phyloP scores from a whole-genome alignment of 495 filamentous ascomycete species.

The Aspergillus nanangensis region DNA sequence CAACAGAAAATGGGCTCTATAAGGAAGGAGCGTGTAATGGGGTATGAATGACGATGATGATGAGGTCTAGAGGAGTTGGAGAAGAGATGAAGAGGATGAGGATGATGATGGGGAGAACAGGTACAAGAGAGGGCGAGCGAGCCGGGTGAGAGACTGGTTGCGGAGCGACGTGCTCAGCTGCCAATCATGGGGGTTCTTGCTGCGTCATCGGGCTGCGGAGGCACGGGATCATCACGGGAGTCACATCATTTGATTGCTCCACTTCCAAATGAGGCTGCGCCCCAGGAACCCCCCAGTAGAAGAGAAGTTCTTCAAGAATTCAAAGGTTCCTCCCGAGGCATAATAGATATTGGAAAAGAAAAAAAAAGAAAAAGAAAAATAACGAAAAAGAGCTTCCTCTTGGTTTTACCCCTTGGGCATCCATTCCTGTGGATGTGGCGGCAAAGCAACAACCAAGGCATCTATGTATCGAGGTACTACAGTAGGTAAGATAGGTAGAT shows the following conservation, averaged over 20 bases:
- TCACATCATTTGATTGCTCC: constrained; percentile 9
- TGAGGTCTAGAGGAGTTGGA: constrained; percentile 12
- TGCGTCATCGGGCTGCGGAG: constrained; percentile 21
- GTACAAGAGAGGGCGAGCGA: constrained; percentile 11
- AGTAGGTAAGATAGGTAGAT: no score
- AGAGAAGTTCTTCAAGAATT: not conserved
- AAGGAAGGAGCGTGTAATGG: constrained; percentile 4
- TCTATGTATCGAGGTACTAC: no score
- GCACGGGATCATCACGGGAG: constrained; percentile 11
- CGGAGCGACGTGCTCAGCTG: constrained; percentile 18
- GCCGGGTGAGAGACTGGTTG: constrained; percentile 19
- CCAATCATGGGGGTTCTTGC: constrained; percentile 15
- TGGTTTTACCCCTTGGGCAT: no score
- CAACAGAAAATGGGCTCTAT: not conserved
- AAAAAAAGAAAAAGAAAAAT: no score
- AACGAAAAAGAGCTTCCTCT: no score
- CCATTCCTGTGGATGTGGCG: no score
- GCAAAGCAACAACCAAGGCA: no score
- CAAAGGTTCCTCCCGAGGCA: no score
- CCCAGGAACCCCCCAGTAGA: not conserved
- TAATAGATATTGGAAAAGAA: no score
- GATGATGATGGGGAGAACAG: constrained; percentile 10
- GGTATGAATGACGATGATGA: constrained; percentile 15
- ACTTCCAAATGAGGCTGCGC: not conserved
- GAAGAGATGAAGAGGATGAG: constrained; percentile 4